Percentiles rank a stretch among this genome's conserved stretches.
These are phyloP conservation scores for Calycina marina DNA, from an alignment of 2,329 filamentous ascomycete species.

Conservation along the genomic window DNA sequence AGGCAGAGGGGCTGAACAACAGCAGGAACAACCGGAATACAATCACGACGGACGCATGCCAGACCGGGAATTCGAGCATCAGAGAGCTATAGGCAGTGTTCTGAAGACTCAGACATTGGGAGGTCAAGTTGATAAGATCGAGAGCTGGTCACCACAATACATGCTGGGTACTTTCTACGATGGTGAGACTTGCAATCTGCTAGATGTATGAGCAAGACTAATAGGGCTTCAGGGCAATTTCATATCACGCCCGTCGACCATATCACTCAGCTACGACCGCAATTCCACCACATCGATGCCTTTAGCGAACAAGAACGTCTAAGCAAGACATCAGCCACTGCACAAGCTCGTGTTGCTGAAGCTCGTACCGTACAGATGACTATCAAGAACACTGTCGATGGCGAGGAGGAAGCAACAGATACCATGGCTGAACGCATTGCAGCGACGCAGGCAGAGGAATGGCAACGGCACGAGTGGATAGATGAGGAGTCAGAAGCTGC, in stretches of 20 bases:
- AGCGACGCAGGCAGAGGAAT: constrained; percentile 66
- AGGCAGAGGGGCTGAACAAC: constrained; percentile 11
- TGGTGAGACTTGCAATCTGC: constrained; percentile 36
- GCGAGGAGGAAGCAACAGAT: constrained; percentile 48
- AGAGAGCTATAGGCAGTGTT: constrained; percentile 55
- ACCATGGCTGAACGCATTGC: constrained; percentile 66
- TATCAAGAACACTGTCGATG: constrained; percentile 61
- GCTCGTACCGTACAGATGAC: constrained; percentile 76
- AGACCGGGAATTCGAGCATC: constrained; percentile 44
- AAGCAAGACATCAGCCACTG: constrained; percentile 23
- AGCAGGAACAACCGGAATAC: constrained; percentile 31
- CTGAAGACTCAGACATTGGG: constrained; percentile 73
- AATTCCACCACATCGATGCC: constrained; percentile 88
- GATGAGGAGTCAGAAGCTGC: constrained; percentile 67
- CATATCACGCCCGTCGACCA: constrained; percentile 75
- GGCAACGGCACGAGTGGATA: constrained; percentile 65
- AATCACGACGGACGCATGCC: constrained; percentile 26
- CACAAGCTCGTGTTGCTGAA: constrained; percentile 25
- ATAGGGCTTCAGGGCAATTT: constrained; percentile 48
- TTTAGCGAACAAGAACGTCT: constrained; percentile 46
- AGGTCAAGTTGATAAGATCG: constrained; percentile 57
- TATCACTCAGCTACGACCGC: constrained; percentile 77
- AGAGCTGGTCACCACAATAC: constrained; percentile 49
- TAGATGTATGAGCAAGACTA: background rate
- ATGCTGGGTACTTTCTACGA: constrained; percentile 87